Percentiles rank a stretch among this genome's conserved stretches.
phyloP scores from a whole-genome alignment of 768 basidiomycete species.

The Agaricus sinodeliciosus region DNA sequence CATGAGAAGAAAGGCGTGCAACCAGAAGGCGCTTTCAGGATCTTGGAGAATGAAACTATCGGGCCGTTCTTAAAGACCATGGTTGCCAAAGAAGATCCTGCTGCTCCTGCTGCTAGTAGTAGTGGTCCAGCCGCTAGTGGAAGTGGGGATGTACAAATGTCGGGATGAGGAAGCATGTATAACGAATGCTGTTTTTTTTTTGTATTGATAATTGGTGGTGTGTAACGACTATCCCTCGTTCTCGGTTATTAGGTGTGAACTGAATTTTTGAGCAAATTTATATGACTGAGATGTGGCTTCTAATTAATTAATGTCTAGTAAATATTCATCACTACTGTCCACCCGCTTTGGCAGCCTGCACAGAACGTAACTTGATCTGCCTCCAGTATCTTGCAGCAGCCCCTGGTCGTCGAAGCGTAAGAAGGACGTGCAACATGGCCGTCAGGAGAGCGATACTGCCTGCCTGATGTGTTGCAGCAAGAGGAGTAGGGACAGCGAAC shows the following conservation, averaged over 20 bases:
- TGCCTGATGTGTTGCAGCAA: constrained; percentile 93
- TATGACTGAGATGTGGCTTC: neutral
- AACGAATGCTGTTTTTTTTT: neutral
- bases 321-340: neutral
- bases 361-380: constrained; percentile 5
- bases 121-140: neutral
- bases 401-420: constrained; percentile 66
- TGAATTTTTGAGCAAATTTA: neutral
- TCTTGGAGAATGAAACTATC: constrained; percentile 41
- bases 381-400: constrained; percentile 59
- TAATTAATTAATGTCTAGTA: neutral
- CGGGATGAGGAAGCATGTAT: constrained; percentile 38
- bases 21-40: constrained; percentile 26
- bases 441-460: constrained; percentile 88
- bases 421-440: constrained; percentile 69
- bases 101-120: constrained; percentile 21
- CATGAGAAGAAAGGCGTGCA: constrained; percentile 48
- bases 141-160: constrained; percentile 74
- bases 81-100: constrained; percentile 56
- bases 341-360: constrained; percentile 1
- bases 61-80: constrained; percentile 72
- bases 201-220: neutral
- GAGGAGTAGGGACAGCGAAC: constrained; percentile 86
- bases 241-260: no score
- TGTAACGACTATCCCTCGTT: neutral